These are phyloP conservation scores for Gossypium gossypioides DNA, from an alignment of 441 rosid species.

Conservation along the genomic window DNA sequence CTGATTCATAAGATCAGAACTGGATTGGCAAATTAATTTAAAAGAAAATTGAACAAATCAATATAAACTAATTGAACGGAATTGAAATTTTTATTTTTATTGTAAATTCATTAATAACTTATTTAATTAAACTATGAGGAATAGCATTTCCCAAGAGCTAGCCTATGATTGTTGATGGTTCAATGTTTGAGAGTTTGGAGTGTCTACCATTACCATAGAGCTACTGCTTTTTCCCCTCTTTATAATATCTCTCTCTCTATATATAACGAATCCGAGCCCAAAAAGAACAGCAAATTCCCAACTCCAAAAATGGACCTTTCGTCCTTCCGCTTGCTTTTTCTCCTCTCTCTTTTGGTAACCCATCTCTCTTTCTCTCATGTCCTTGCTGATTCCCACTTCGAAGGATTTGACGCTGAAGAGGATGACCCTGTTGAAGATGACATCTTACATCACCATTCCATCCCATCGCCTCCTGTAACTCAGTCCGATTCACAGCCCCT, in stretches of 20 bases:
- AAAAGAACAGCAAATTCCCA: background rate
- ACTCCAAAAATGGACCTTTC: conserved; percentile 9
- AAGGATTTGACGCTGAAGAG: conserved; percentile 80
- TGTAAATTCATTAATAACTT: too few relatives aligned
- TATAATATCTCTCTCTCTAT: background rate
- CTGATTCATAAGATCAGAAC: too few relatives aligned
- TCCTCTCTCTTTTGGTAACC: conserved; percentile 24
- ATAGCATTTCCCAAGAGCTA: background rate
- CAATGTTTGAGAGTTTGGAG: too few relatives aligned
- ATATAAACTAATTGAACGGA: too few relatives aligned
- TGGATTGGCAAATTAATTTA: background rate
- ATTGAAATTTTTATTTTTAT: too few relatives aligned
- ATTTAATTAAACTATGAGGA: too few relatives aligned
- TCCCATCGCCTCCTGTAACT: conserved; percentile 49
- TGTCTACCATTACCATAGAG: background rate
- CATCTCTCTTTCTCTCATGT: conserved; percentile 14
- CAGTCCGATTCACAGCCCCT: conserved; percentile 34
- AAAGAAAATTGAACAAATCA: too few relatives aligned
- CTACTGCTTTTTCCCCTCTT: background rate
- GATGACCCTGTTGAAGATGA: conserved; percentile 42
- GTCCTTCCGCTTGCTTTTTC: conserved; percentile 15
- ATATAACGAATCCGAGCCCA: background rate
- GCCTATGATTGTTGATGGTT: too few relatives aligned
- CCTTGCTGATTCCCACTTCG: conserved; percentile 54
- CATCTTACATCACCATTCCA: conserved; percentile 34